These are phyloP conservation scores for Gnomoniopsis smithogilvyi DNA, from an alignment of 2,329 filamentous ascomycete species.

Conservation along the genomic window DNA sequence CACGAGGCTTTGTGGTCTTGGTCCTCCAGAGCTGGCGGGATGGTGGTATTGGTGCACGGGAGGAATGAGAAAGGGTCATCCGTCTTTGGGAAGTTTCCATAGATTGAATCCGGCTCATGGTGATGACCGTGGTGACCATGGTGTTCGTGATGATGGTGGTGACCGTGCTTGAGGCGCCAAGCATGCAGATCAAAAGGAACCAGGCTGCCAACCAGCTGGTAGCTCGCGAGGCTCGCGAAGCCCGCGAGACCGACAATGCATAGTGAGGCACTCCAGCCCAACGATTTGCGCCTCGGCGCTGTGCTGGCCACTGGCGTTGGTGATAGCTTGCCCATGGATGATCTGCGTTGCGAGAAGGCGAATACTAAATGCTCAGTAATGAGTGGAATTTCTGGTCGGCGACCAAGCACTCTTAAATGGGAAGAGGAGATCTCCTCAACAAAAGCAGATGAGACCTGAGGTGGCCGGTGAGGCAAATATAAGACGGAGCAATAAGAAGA, in stretches of 20 bases:
- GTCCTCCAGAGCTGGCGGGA: conserved; percentile 40
- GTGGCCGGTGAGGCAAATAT: background rate
- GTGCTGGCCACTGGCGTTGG: background rate
- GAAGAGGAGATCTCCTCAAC: no score
- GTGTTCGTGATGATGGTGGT: background rate
- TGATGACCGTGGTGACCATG: background rate
- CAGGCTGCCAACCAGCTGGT: background rate
- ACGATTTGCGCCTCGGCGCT: background rate
- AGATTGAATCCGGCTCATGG: conserved; percentile 21
- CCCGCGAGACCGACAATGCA: background rate
- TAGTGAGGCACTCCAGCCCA: background rate
- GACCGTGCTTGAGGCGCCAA: background rate
- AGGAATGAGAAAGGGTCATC: conserved; percentile 45
- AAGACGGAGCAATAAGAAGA: background rate
- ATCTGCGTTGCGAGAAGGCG: background rate
- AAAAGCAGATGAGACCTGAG: no score
- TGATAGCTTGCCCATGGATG: background rate
- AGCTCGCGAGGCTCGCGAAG: conserved; percentile 2
- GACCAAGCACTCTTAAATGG: no score
- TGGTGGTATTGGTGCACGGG: conserved; percentile 41
- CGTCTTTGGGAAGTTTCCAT: conserved; percentile 37
- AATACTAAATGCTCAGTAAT: background rate
- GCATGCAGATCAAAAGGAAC: background rate
- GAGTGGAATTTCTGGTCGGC: background rate
- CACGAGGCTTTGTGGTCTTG: conserved; percentile 33